phyloP scores from a whole-genome alignment of 2,329 filamentous ascomycete species.

The Fusarium poae region DNA sequence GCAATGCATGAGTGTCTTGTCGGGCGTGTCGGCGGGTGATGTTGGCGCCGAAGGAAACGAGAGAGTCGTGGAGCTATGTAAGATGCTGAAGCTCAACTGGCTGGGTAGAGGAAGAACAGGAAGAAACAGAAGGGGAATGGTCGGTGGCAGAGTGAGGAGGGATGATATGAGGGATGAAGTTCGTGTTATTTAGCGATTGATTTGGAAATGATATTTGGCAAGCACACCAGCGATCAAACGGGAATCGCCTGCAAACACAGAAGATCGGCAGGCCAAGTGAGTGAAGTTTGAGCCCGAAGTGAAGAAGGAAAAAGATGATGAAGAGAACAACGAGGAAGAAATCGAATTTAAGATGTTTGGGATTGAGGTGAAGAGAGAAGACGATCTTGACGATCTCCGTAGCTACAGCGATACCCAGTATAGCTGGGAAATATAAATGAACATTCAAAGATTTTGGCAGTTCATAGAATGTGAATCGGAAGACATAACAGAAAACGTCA shows the following conservation, averaged over 20 bases:
- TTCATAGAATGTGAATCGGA: too few species aligned
- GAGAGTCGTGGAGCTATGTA: slow-evolving; percentile 85
- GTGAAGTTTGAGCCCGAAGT: too few species aligned
- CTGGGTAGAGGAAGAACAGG: slow-evolving; percentile 90
- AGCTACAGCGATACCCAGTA: neutral
- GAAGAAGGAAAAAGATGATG: too few species aligned
- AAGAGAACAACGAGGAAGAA: too few species aligned
- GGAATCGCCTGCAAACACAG: too few species aligned
- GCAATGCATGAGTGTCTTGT: slow-evolving; percentile 93
- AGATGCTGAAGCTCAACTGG: slow-evolving; percentile 96
- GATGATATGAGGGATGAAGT: slow-evolving; percentile 59
- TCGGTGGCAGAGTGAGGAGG: slow-evolving; percentile 73
- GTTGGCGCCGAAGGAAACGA: slow-evolving; percentile 78
- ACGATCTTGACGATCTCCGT: too few species aligned
- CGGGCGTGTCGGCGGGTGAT: slow-evolving; percentile 64
- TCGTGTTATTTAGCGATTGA: slow-evolving; percentile 51
- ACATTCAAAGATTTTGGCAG: neutral
- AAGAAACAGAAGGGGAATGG: slow-evolving; percentile 88
- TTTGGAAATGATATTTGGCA: neutral
- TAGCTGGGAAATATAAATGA: neutral
- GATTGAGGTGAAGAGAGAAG: too few species aligned
- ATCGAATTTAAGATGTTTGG: too few species aligned
- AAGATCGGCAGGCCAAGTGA: too few species aligned
- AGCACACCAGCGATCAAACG: too few species aligned
- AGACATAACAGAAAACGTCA: neutral